Base-by-base conservation (phyloP, 2,329 filamentous ascomycete species). In the Knufia fluminis region DNA sequence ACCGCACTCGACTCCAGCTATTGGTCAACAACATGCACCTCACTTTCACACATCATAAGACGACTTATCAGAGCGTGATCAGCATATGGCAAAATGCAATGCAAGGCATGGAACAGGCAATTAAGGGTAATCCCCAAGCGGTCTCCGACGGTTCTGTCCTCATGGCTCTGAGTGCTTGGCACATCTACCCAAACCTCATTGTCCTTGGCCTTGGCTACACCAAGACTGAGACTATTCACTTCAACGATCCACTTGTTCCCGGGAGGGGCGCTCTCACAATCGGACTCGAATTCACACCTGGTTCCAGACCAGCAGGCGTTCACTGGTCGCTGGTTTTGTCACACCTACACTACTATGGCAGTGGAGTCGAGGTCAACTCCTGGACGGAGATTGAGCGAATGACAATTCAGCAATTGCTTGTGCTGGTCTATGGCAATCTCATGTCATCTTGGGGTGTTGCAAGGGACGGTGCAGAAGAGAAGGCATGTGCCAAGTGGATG, bases 131-230 rank as follows among this genome's bases (percentile, higher is more conserved):
- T 0, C 59, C 63, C 1, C 61, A 64, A 24, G 26, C 44, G 8
- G 56, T 59, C 8, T 38, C 55, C 6, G 46, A 57, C 38, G 60
- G 61, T 2, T 57, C 57, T 1, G 52, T 62, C 1, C 50, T 69
- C 1, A 50, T 66, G 3, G 65, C 50, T 1, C 44, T 68, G 1
- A 57, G 53, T 2, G 48, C 65, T 0, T 68, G 64, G 66, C 66
- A 68, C 54, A 20, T 68, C 2, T 68, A 65, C 48, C 64, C 64
- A 0, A 58, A 69, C 33, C 54, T 68, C 9, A 46, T 51, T 1
- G 56, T 83, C 83, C 69, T 86, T 79, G 82, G 76, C 76, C 33
- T 71, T 71, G 59, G 60, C 17, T 60, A 60, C 28, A 45, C 41
- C 16, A 39, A 51, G n/a, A n/a, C n/a, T n/a, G n/a, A n/a, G n/a